Evolutionary conservation across 805 yeast genomes (phyloP), one percentile per base, ranked within the genome.

Genomic region (Candida tibetensis): DNA sequence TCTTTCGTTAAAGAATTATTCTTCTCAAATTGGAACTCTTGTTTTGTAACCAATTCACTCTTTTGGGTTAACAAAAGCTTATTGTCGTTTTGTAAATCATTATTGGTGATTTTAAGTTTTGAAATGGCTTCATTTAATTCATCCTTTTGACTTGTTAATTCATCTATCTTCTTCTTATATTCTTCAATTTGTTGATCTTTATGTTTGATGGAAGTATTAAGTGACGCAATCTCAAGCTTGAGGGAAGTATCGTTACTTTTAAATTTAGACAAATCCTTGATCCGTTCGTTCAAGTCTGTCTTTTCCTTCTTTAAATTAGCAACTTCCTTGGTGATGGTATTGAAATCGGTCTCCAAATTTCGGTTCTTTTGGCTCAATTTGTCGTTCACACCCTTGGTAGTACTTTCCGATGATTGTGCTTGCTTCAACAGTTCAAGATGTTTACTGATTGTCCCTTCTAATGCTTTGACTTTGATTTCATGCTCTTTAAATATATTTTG

Each of bases 201-300:
- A 39, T 71, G 72, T 1, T 62, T 51, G 4, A 76, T 46, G 3
- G 76, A 64, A 0, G 76, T 53, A 37, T 69, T 69, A 17, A 71
- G 52, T 3, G 77, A 66, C 0, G 75, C 71, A 18, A 76, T 53
- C 42, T 77, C 81, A 17, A 74, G 51, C 46, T 76, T 76, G 35
- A 70, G 52, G 4, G 76, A 63, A 5, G 73, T 62, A 22, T 72
- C 79, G 19, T 58, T 58, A 34, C 60, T 56, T 44, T 60, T 63
- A 36, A 48, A 52, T 32, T 58, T 53, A 17, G 48, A 39, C 12
- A 65, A 46, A 36, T 64, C 69, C 16, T 43, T 46, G 13, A 60
- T 57, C 32, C 63, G 53, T 19, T 46, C 52, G n/a, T 57, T 64
- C 37, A 69, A 54, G 14, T 64, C 69, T 14, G 53, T 57, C n/a